A percentile compares a stretch with the other conserved stretches of the same genome.
phyloP scores from a whole-genome alignment of 2,329 filamentous ascomycete genomes.

The Pleoardoris graminearum region DNA sequence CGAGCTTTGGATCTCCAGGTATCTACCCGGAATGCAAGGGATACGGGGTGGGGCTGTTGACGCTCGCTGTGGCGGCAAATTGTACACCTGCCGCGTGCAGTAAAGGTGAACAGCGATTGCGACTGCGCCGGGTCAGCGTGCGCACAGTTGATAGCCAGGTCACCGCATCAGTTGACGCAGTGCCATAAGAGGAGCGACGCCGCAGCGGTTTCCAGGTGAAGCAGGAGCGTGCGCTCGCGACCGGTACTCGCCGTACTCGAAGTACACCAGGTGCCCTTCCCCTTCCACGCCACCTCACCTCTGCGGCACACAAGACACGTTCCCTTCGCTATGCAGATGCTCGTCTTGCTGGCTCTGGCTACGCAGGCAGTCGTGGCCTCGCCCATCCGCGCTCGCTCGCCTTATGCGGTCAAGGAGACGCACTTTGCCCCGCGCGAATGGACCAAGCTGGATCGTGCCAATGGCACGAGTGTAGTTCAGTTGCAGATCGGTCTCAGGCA shows the following conservation, averaged over 20 bases:
- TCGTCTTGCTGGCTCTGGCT: conserved; percentile 34
- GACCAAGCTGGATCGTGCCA: conserved; percentile 53
- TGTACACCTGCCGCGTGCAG: conserved; percentile 16
- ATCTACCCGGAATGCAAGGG: conserved; percentile 12
- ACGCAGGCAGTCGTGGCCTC: conserved; percentile 39
- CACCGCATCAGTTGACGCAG: conserved; percentile 6
- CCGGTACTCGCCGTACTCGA: background rate
- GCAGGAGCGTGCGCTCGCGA: background rate
- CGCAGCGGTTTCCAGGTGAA: background rate
- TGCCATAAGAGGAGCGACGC: background rate
- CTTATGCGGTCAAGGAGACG: conserved; percentile 60
- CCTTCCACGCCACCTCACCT: background rate
- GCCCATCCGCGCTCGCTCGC: conserved; percentile 44
- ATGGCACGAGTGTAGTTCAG: conserved; percentile 55
- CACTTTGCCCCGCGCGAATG: conserved; percentile 58
- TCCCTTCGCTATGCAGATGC: conserved; percentile 25
- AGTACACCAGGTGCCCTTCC: background rate
- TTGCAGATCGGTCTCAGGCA: conserved; percentile 64
- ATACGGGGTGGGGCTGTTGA: conserved; percentile 3
- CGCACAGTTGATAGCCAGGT: background rate
- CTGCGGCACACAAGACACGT: background rate
- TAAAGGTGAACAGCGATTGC: conserved; percentile 3
- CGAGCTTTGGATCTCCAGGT: conserved; percentile 20
- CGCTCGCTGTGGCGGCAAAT: background rate
- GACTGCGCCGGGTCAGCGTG: background rate